These are phyloP conservation scores for Quercus robur DNA, from an alignment of 306 rosid species.

Conservation along the genomic window DNA sequence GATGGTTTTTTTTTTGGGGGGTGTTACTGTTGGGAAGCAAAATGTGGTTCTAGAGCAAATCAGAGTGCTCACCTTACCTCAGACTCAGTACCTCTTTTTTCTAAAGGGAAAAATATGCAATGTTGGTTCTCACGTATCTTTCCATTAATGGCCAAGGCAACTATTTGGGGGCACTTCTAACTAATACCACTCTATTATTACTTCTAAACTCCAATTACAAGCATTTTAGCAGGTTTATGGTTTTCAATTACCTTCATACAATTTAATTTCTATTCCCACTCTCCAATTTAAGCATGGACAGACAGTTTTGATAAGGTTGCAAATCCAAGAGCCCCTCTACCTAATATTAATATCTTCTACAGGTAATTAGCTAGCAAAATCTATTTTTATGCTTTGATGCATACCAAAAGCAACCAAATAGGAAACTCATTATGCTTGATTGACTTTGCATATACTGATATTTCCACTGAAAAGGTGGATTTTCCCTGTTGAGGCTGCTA, in stretches of 20 bases:
- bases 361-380: background rate
- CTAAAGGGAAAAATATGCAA: background rate
- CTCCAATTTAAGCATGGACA: background rate
- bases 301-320: background rate
- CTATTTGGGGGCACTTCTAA: background rate
- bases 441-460: constrained; percentile 4
- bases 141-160: background rate
- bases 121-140: background rate
- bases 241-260: too few species aligned
- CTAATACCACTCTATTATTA: background rate
- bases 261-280: too few species aligned
- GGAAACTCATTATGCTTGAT: constrained; percentile 14
- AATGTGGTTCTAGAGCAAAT: background rate
- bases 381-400: constrained; percentile 24
- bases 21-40: too few species aligned
- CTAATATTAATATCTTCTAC: background rate
- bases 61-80: background rate
- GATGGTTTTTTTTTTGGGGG: too few species aligned
- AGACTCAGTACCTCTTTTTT: background rate
- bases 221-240: too few species aligned
- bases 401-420: constrained; percentile 18
- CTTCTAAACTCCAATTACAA: too few species aligned
- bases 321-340: background rate
- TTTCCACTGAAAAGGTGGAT: constrained; percentile 44
- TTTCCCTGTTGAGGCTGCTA: constrained; percentile 34